phyloP scores from a whole-genome alignment of 129 eudicot genomes.

The Ambrosia artemisiifolia region DNA sequence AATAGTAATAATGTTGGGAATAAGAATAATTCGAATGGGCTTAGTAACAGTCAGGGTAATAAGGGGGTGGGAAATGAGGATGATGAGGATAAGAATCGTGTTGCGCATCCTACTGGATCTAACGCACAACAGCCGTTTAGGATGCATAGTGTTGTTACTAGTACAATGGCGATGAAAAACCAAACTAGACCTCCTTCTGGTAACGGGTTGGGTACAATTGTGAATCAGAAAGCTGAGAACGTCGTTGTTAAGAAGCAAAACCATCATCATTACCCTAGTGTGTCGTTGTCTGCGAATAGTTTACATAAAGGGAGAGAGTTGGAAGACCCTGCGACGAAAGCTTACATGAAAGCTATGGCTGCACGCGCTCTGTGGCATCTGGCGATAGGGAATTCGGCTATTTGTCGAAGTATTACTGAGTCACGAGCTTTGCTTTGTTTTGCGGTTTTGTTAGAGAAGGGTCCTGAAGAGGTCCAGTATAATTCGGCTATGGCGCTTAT shows the following conservation, averaged over 20 bases:
- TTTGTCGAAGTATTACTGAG: conserved; percentile 41
- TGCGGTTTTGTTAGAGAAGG: conserved; percentile 41
- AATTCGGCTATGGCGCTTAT: conserved; percentile 49
- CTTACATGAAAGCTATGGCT: conserved; percentile 45
- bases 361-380: conserved; percentile 41
- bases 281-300: conserved; percentile 22
- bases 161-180: conserved; percentile 36
- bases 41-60: background rate
- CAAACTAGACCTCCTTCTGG: conserved; percentile 1
- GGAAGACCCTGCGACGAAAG: conserved; percentile 40
- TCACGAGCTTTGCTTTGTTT: conserved; percentile 44
- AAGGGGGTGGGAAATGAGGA: background rate
- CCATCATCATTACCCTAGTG: conserved; percentile 28
- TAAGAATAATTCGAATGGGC: background rate
- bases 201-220: background rate
- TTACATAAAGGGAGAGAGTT: conserved; percentile 38
- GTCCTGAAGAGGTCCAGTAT: conserved; percentile 37
- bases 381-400: conserved; percentile 27
- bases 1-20: background rate
- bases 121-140: conserved; percentile 28
- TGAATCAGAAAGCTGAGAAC: conserved; percentile 18
- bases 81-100: conserved; percentile 21
- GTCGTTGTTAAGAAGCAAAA: conserved; percentile 27
- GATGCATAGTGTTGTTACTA: conserved; percentile 42
- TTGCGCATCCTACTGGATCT: conserved; percentile 24